Conservation (phyloP, 306 rosid genomes). For the Echinosophora koreensis region DNA sequence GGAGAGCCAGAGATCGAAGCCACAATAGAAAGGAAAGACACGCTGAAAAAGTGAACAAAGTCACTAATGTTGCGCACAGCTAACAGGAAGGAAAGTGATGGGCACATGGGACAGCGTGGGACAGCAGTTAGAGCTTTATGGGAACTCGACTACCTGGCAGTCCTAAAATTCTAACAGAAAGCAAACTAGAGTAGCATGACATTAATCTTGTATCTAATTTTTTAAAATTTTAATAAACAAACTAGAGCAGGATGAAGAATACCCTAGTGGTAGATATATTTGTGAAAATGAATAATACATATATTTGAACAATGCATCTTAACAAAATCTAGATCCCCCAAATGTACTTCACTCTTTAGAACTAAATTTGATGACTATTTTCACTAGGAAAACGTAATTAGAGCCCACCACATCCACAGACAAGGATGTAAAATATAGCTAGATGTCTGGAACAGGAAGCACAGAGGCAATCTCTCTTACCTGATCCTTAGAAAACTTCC, state of each 20-base stretch:
- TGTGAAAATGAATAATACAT: conserved; percentile 11
- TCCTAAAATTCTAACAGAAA: not conserved
- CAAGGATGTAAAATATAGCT: conserved; percentile 1
- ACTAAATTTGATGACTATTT: not conserved
- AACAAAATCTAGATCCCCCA: conserved; percentile 9
- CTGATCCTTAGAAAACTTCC: conserved; percentile 2
- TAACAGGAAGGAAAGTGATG: not conserved
- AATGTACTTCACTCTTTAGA: conserved; percentile 13
- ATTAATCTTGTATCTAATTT: not conserved
- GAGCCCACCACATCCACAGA: conserved; percentile 12
- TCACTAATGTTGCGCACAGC: not conserved
- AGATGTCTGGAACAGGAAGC: not conserved
- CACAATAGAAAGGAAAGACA: not conserved
- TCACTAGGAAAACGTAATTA: not conserved
- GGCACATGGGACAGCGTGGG: not conserved
- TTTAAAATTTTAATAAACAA: conserved; percentile 1
- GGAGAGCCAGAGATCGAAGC: conserved; percentile 17
- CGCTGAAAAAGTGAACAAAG: not conserved
- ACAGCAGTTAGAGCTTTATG: not conserved
- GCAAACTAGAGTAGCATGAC: not conserved
- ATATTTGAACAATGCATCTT: not conserved
- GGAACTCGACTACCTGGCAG: not conserved
- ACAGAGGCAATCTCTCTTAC: not conserved
- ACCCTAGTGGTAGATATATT: conserved; percentile 13
- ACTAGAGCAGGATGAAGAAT: conserved; percentile 12